Conservation (phyloP, 441 rosid species). For the Pelargonium citronellum region DNA sequence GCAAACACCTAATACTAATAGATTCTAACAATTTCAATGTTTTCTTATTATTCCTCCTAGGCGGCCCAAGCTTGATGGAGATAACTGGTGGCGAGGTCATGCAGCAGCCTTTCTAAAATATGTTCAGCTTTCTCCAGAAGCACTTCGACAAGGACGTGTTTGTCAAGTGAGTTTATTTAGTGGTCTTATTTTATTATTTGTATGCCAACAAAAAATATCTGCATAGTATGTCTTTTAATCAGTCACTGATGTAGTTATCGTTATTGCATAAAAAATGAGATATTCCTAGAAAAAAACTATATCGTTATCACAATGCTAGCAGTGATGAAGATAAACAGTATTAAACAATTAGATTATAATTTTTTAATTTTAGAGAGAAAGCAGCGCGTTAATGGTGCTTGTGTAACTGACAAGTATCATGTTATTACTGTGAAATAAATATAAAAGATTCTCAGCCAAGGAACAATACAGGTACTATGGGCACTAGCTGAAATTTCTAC, state of each 20-base stretch:
- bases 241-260: not conserved
- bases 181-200: conserved; percentile 8
- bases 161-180: conserved; percentile 40
- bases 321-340: not conserved
- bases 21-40: not conserved
- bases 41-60: conserved; percentile 33
- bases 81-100: conserved; percentile 96
- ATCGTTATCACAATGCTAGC: not conserved
- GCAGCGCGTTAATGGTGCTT: not conserved
- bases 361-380: too few relatives aligned
- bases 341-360: not conserved
- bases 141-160: conserved; percentile 74
- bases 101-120: conserved; percentile 83
- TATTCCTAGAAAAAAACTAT: too few relatives aligned
- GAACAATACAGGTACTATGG: not conserved
- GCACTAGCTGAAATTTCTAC: not conserved
- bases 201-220: not conserved
- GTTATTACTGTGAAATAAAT: not conserved
- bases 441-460: not conserved
- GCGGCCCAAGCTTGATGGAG: conserved; percentile 69
- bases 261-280: not conserved
- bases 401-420: not conserved
- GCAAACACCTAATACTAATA: too few relatives aligned
- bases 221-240: conserved; percentile 4
- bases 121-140: conserved; percentile 48